Evolutionary conservation across 208 protist species (phyloP), one percentile per base, ranked within the genome.

Genomic region (Trypanosoma theileri): DNA sequence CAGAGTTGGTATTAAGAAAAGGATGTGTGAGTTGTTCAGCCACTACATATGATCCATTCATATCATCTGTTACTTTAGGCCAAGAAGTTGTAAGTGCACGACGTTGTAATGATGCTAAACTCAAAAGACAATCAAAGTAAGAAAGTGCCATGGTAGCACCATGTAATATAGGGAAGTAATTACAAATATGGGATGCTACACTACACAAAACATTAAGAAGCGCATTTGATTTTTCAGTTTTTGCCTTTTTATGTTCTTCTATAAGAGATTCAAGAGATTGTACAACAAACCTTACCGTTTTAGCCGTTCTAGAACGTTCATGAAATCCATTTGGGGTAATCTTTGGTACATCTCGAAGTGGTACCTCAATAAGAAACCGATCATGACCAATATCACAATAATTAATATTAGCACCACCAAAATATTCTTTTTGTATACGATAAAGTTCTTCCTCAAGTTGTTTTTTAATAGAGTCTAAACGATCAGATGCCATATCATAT

Each of bases 321-420:
- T 82, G 55, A 67, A 96, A 72, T 35, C 86, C 86, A 7, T 7
- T n/a, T 12, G 81, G 78, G 19, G 72, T 86, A 55, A 68, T 53
- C 66, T 79, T 86, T 14, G 81, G 82, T 2, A 82, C 80, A 35
- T 71, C 70, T 4, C 57, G 4, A 48, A 81, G 44, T 46, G 88
- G 76, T 50, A 97, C 89, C 51, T 97, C 89, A 19, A 95, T 66
- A 48, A 96, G 65, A 73, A 94, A 95, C 16, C 82, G 61, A 56
- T 97, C 93, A 62, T 95, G 93, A 1, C 93, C 93, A 28, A 97
- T 53, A 62, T 91, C 75, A 41, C 60, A 65, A 58, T 88, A 97
- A 42, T 73, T 67, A 17, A 90, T 69, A 31, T 71, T 53, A 1
- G 79, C 76, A n/a, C 80, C 82, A 26, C 42, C 35, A 56, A 94